Evolutionary conservation across 345 rosid genomes (phyloP).

Genomic region (Trapa incisa): DNA sequence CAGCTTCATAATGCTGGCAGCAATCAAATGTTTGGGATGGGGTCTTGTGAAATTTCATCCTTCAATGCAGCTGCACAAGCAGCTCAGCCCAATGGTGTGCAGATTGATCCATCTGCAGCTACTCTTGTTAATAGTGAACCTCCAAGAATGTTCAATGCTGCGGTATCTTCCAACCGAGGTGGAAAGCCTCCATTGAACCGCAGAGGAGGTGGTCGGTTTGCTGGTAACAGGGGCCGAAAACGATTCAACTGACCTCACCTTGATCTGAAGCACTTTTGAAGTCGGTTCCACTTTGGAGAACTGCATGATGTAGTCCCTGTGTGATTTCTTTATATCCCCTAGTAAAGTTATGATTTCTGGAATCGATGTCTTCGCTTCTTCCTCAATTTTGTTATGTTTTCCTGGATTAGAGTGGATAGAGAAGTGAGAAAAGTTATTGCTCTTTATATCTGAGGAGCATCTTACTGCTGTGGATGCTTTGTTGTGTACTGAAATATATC

Average conservation of each 20-base stretch:
- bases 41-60: constrained; percentile 3
- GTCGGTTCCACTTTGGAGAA: too few species aligned
- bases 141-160: constrained; percentile 2
- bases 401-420: too few species aligned
- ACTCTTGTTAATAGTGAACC: neutral
- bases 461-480: too few species aligned
- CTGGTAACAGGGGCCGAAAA: neutral
- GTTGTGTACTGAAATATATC: too few species aligned
- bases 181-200: neutral
- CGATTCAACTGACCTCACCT: neutral
- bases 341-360: too few species aligned
- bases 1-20: constrained; percentile 39
- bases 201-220: constrained; percentile 5
- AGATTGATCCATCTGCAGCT: constrained; percentile 3
- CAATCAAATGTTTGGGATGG: constrained; percentile 33
- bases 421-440: too few species aligned
- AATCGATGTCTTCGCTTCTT: too few species aligned
- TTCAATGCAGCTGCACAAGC: constrained; percentile 6
- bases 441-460: too few species aligned
- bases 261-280: too few species aligned
- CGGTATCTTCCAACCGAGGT: neutral
- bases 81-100: constrained; percentile 1
- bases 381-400: too few species aligned
- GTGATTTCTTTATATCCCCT: too few species aligned
- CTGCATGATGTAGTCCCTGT: too few species aligned